These are phyloP conservation scores for Brassica balearica DNA, from an alignment of 441 rosid species.

Conservation along the genomic window DNA sequence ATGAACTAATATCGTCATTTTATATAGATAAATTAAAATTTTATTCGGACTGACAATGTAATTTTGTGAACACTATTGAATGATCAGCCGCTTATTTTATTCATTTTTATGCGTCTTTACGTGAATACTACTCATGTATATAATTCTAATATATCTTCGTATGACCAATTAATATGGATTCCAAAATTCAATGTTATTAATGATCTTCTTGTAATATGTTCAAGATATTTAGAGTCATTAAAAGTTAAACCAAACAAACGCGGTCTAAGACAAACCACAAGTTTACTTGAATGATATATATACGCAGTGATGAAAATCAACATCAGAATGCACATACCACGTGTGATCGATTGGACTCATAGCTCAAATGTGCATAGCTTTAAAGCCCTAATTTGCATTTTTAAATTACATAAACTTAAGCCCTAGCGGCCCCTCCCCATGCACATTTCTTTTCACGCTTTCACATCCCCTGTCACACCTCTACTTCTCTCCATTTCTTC, in stretches of 20 bases:
- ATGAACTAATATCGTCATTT: constrained; percentile 16
- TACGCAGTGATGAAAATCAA: constrained; percentile 19
- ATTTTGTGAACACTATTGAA: constrained; percentile 33
- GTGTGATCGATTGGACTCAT: constrained; percentile 28
- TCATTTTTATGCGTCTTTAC: constrained; percentile 38
- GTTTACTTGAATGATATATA: neutral
- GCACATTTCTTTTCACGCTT: constrained; percentile 42
- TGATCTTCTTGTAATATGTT: constrained; percentile 33
- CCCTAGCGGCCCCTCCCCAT: constrained; percentile 42
- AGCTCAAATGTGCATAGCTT: constrained; percentile 26
- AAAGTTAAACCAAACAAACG: constrained; percentile 24
- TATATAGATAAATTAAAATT: constrained; percentile 33
- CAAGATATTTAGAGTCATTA: constrained; percentile 23
- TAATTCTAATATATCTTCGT: constrained; percentile 33
- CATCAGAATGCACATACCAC: constrained; percentile 15
- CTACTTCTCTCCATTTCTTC: constrained; percentile 15
- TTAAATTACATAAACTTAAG: constrained; percentile 15
- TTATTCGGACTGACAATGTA: constrained; percentile 37
- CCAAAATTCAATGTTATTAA: constrained; percentile 44
- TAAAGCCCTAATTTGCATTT: constrained; percentile 12
- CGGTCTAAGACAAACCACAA: constrained; percentile 24
- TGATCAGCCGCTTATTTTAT: constrained; percentile 39
- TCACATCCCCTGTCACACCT: constrained; percentile 37
- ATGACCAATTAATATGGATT: constrained; percentile 42
- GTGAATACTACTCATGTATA: constrained; percentile 36